These are phyloP conservation scores for Platismatia glauca DNA, from an alignment of 495 filamentous ascomycete species.

Conservation along the genomic window DNA sequence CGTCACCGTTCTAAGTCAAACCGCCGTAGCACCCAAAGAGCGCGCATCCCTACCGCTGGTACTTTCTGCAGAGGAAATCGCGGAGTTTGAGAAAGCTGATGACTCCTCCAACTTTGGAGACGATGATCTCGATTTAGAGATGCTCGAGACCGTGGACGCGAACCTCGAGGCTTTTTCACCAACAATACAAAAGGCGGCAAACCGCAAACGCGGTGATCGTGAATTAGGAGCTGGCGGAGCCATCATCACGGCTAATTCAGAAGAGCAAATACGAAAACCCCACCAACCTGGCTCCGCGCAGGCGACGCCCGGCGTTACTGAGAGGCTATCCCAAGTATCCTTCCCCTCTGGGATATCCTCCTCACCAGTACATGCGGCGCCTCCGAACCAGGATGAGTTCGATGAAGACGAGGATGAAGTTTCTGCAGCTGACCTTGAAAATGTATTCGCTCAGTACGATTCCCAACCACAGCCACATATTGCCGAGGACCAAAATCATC, in stretches of 20 bases:
- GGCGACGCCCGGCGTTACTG: neutral
- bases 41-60: neutral
- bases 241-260: neutral
- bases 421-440: constrained; percentile 48
- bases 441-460: constrained; percentile 47
- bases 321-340: constrained; percentile 1
- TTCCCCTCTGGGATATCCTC: neutral
- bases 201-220: neutral
- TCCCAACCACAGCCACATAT: constrained; percentile 25
- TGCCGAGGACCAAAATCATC: neutral
- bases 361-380: constrained; percentile 21
- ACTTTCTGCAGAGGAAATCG: constrained; percentile 5
- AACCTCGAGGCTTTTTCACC: neutral
- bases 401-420: constrained; percentile 46
- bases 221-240: neutral
- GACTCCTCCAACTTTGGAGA: constrained; percentile 52
- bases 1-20: constrained; percentile 13
- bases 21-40: constrained; percentile 3
- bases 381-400: constrained; percentile 44
- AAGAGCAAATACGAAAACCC: neutral
- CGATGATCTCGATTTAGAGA: constrained; percentile 48
- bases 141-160: constrained; percentile 41
- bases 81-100: constrained; percentile 7
- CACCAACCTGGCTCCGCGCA: neutral
- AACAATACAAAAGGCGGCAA: neutral